Conservation (phyloP, 352 stramenopile species). For the Pythium insidiosum region DNA sequence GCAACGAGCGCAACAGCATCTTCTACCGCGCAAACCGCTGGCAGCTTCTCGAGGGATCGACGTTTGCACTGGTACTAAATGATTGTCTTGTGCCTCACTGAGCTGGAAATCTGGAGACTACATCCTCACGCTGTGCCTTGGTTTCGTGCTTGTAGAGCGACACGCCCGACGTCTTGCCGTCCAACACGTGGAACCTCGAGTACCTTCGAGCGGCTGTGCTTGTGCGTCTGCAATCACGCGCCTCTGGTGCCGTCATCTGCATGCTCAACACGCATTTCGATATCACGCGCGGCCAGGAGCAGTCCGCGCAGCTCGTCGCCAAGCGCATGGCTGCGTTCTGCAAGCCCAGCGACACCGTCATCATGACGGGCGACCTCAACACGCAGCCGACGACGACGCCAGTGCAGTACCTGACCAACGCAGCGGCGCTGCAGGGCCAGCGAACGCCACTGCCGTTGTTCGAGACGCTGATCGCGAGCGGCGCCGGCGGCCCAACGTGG, state of each 20-base stretch:
- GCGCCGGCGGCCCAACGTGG: constrained; percentile 38
- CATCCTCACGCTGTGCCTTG: no score
- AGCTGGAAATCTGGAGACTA: no score
- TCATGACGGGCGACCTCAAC: constrained; percentile 75
- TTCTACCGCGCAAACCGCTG: constrained; percentile 44
- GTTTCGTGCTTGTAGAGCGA: constrained; percentile 36
- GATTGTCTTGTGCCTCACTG: no score
- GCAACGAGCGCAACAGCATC: constrained; percentile 62
- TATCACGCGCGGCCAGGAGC: constrained; percentile 36
- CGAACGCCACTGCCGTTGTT: constrained; percentile 46
- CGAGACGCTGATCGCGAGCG: constrained; percentile 40
- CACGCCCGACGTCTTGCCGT: constrained; percentile 37
- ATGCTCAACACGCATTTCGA: constrained; percentile 80
- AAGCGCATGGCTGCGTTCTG: constrained; percentile 33
- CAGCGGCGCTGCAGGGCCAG: constrained; percentile 14
- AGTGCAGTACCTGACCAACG: constrained; percentile 32
- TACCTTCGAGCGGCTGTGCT: constrained; percentile 52
- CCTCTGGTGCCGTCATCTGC: constrained; percentile 24
- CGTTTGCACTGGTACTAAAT: constrained; percentile 52
- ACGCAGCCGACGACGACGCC: constrained; percentile 18
- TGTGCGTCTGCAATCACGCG: constrained; percentile 38
- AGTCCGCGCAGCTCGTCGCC: constrained; percentile 47
- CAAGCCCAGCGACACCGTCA: constrained; percentile 29
- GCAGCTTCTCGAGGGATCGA: constrained; percentile 26
- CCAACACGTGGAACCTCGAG: constrained; percentile 59